These are phyloP conservation scores for Hypomontagnella submonticulosa DNA, from an alignment of 495 filamentous ascomycete species.

Conservation along the genomic window DNA sequence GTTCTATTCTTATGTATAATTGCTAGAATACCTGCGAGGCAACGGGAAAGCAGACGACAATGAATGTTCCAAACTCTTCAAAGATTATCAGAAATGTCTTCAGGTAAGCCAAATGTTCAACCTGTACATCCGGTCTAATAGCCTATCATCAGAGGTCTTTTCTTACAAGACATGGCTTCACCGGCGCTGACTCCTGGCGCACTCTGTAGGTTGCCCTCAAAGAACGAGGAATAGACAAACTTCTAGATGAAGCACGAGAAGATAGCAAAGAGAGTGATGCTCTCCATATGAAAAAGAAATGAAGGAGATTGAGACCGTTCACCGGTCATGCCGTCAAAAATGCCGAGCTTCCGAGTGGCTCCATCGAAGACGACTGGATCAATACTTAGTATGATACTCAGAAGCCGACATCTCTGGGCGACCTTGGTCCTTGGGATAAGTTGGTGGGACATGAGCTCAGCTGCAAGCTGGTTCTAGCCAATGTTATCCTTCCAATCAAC, in stretches of 20 bases:
- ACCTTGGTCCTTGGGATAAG: conserved; percentile 13
- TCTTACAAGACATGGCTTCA: conserved; percentile 12
- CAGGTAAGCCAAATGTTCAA: conserved; percentile 62
- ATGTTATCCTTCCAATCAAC: conserved; percentile 14
- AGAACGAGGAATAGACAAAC: conserved; percentile 83
- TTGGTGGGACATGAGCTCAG: neutral
- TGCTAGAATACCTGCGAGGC: conserved; percentile 83
- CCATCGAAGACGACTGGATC: conserved; percentile 8
- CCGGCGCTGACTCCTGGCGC: conserved; percentile 4
- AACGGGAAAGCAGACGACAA: conserved; percentile 73
- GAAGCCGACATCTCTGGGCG: conserved; percentile 15
- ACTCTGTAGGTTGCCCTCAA: conserved; percentile 77
- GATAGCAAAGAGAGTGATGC: conserved; percentile 83
- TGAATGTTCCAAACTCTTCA: conserved; percentile 86
- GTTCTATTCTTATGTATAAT: conserved; percentile 21
- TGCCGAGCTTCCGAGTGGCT: conserved; percentile 35
- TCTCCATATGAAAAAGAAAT: conserved; percentile 70
- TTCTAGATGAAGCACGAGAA: conserved; percentile 86
- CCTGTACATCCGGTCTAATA: neutral
- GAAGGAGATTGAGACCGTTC: conserved; percentile 16
- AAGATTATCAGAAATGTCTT: conserved; percentile 84
- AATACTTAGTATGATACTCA: conserved; percentile 7
- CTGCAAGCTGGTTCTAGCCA: conserved; percentile 15
- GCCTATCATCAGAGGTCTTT: conserved; percentile 5
- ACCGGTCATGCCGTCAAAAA: conserved; percentile 3